Evolutionary conservation across 2,329 filamentous ascomycete genomes (phyloP), one percentile per base, ranked within the genome.

Genomic region (Colletotrichum orchidophilum): DNA sequence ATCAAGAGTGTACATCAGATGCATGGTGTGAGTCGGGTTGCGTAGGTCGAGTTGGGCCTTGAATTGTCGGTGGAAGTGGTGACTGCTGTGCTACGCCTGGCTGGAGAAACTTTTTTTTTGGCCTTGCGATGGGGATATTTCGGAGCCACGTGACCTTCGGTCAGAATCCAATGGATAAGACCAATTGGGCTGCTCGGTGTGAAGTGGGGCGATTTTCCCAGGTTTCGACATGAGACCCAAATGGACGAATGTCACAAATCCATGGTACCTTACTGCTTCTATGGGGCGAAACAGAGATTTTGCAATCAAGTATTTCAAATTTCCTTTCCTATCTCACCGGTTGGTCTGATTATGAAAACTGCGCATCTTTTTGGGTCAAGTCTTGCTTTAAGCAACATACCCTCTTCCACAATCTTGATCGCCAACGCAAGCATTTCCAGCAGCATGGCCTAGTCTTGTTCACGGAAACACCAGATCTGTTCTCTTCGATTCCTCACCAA

Each of bases 1-100:
- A 83, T 95, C 93, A 84, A 95, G 86, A 74, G 93, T 96, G 91
- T 96, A 97, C 96, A 73, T 73, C 49, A 73, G 50, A 63, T 73
- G 65, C 62, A 73, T 73, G 21, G 59, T 70, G 66, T 24, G 33
- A 26, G n/a, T 49, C n/a, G 5, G 21, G 12, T 39, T 60, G 53
- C 24, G 53, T 39, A 3, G 21, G n/a, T 33, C 27, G 54, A 13
- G 42, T n/a, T 18, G 21, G 26, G 31, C 39, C 53, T 46, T 13
- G 35, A 46, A 13, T n/a, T 54, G 42, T 26, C 31, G 64, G 39
- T 50, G 39, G 27, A 39, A 57, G 35, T 55, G 29, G 21, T 54
- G 33, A 58, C 46, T 42, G 52, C 5, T 58, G 50, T 54, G 52
- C 58, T 11, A 54, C 18, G 12, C 60, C 12, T 24, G 27, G 21